These are phyloP conservation scores for Tetracladium maxilliforme DNA, from an alignment of 2,329 filamentous ascomycete species.

Conservation along the genomic window DNA sequence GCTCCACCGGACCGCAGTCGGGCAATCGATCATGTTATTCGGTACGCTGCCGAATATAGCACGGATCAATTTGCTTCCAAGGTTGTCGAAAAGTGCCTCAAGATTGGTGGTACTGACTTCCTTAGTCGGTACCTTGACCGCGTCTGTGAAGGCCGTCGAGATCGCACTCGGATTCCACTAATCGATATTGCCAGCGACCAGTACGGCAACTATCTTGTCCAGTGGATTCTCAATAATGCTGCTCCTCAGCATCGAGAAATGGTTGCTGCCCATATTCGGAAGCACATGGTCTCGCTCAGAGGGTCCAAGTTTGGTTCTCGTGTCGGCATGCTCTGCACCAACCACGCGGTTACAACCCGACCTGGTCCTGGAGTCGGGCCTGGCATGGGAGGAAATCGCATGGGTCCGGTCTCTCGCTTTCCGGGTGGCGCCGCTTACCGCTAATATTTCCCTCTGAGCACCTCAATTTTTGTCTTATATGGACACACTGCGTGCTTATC, in stretches of 20 bases:
- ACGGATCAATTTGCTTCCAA: constrained; percentile 99
- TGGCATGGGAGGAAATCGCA: constrained; percentile 31
- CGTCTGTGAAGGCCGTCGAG: constrained; percentile 79
- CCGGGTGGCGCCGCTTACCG: no score
- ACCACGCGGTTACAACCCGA: constrained; percentile 76
- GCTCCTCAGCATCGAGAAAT: constrained; percentile 80
- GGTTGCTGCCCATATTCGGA: constrained; percentile 86
- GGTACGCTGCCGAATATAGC: constrained; percentile 88
- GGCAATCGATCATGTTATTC: constrained; percentile 89
- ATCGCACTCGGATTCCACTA: constrained; percentile 87
- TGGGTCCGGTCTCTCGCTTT: no score
- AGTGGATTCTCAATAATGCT: constrained; percentile 89
- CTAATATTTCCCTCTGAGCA: no score
- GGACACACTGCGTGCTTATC: no score
- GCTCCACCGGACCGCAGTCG: constrained; percentile 80
- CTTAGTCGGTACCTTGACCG: constrained; percentile 83
- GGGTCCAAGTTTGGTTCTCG: constrained; percentile 97
- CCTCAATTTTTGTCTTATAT: no score
- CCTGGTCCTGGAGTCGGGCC: constrained; percentile 71
- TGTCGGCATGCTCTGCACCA: constrained; percentile 97
- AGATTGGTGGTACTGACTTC: constrained; percentile 86
- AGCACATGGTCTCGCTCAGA: constrained; percentile 98
- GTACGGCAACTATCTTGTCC: constrained; percentile 95
- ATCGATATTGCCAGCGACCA: constrained; percentile 98
- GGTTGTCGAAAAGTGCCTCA: constrained; percentile 97